Evolutionary conservation across 2,329 filamentous ascomycete species (phyloP).

Genomic region (Fusarium euwallaceae): DNA sequence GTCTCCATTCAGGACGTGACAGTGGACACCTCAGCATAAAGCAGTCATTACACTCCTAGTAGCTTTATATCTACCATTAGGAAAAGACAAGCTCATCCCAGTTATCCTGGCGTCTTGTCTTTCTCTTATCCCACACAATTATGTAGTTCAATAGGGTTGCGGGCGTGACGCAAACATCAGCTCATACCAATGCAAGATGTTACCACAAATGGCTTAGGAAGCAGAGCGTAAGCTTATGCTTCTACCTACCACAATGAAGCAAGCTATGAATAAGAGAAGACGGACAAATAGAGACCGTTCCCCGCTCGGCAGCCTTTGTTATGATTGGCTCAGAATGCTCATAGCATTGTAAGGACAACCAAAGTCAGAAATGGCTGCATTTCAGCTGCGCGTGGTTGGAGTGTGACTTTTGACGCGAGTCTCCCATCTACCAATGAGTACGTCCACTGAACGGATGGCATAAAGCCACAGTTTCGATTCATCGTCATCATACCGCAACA

Average conservation of each 20-base stretch:
- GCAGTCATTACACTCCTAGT: no score
- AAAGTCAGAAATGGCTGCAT: not conserved
- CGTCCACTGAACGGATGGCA: no score
- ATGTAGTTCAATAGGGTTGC: no score
- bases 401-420: not conserved
- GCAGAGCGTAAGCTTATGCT: not conserved
- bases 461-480: not conserved
- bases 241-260: no score
- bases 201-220: not conserved
- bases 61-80: no score
- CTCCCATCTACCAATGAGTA: no score
- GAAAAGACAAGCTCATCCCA: no score
- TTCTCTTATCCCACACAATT: no score
- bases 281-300: not conserved
- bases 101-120: no score
- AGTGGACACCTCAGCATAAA: no score
- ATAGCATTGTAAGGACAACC: not conserved
- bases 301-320: not conserved
- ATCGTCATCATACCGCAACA: not conserved
- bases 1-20: slow-evolving; percentile 1
- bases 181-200: not conserved
- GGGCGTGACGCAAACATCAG: slow-evolving; percentile 1
- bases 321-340: not conserved
- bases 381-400: not conserved
- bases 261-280: no score